Evolutionary conservation across 768 basidiomycete species (phyloP), one percentile per base, ranked within the genome.

Genomic region (Lentinula sp.): DNA sequence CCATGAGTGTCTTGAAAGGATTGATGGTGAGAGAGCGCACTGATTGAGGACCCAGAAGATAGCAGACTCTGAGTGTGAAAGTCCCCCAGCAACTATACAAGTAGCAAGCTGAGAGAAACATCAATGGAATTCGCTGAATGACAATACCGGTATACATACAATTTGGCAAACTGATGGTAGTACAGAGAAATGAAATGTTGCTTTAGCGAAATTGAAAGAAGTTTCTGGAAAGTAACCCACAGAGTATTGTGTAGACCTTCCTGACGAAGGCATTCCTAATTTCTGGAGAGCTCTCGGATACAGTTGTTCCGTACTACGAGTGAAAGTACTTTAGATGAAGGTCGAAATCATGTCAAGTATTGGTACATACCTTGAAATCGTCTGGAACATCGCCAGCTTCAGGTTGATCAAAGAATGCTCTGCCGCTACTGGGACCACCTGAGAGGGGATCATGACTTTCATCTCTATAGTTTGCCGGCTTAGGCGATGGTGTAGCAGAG

Each of bases 221-320:
- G 37, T 8, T 21, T n/a, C 9, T 15, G 3, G 13, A 28, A 11
- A 31, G 4, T 9, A 28, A 78, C 89, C 80, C 68, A 93, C 92
- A 86, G 3, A 98, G 84, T 67, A 96, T 93, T 32, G 83, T 84
- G 74, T 93, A 96, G 39, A 94, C 90, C 78, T 97, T 97, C 70
- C 93, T 83, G 60, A 98, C 79, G 73, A 98, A 98, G 5, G 87
- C 91, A 64, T 84, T 82, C 57, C 93, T 80, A 68, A 98, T 89
- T 68, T 93, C 88, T 3, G 79, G 72, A 10, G 88, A 82, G 62
- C 88, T 88, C 62, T 93, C 91, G 1, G 85, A 82, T 13, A 93
- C 92, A 1, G 84, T 85, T 1, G 88, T 85, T 1, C 92, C 92
- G 68, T 93, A 93, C 91, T 92, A 61, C 23, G 16, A 18, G 18